Percentiles rank a stretch among this genome's conserved stretches.
These are phyloP conservation scores for Yarrowia alimentaria DNA, from an alignment of 805 yeast species.

Conservation along the genomic window DNA sequence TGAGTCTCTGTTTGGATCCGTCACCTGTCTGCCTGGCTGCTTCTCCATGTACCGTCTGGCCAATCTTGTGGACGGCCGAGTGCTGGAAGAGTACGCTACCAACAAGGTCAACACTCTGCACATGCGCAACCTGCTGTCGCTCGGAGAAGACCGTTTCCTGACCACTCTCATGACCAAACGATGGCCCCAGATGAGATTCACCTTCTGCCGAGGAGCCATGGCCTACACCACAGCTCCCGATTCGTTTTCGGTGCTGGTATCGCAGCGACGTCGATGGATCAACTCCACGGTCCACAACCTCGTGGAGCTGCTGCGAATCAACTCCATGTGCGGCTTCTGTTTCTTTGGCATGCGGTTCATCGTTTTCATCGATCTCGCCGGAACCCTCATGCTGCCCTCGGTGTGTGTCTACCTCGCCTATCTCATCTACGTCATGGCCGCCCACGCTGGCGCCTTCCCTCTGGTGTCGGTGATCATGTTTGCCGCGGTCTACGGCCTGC, in stretches of 20 bases:
- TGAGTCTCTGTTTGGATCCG: constrained; percentile 61
- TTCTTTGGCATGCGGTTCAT: constrained; percentile 60
- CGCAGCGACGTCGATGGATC: constrained; percentile 65
- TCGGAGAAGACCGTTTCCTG: constrained; percentile 62
- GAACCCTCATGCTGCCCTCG: constrained; percentile 57
- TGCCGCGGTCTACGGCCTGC: constrained; percentile 57
- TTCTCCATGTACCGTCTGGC: constrained; percentile 57
- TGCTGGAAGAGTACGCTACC: constrained; percentile 55
- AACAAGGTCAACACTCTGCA: constrained; percentile 59
- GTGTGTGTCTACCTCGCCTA: constrained; percentile 56
- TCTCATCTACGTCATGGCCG: constrained; percentile 50
- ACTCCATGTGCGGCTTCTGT: constrained; percentile 62
- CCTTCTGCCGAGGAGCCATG: constrained; percentile 57
- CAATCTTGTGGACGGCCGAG: constrained; percentile 57
- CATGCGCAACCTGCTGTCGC: constrained; percentile 56
- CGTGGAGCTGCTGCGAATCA: constrained; percentile 54
- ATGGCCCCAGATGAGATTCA: constrained; percentile 54
- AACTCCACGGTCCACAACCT: constrained; percentile 65
- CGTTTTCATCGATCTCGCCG: constrained; percentile 55
- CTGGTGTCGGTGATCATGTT: constrained; percentile 54
- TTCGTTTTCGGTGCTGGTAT: constrained; percentile 49
- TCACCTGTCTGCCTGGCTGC: constrained; percentile 66
- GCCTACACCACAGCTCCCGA: constrained; percentile 60
- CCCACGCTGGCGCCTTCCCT: constrained; percentile 52
- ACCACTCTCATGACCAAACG: constrained; percentile 57